A percentile compares a stretch with the other conserved stretches of the same genome.
Evolutionary conservation across 2,329 filamentous ascomycete species (phyloP).

Genomic region (Lecanicillium sp.): DNA sequence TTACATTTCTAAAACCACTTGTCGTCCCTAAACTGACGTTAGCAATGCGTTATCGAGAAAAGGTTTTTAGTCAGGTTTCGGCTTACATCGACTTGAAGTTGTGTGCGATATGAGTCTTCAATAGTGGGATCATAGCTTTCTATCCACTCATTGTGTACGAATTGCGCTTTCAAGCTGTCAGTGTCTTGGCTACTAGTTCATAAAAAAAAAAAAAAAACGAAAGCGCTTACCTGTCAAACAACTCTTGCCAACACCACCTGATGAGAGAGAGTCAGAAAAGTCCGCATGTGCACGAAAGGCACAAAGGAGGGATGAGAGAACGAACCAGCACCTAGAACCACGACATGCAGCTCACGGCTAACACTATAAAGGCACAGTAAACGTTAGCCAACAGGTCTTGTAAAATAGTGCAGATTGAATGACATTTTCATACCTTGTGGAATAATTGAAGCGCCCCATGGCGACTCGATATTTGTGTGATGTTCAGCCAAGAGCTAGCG

Average conservation of each 20-base stretch:
- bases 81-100: constrained; percentile 77
- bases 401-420: neutral
- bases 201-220: too few relatives aligned
- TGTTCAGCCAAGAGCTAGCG: too few relatives aligned
- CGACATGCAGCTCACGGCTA: constrained; percentile 74
- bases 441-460: constrained; percentile 8
- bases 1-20: constrained; percentile 86
- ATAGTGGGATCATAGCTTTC: constrained; percentile 78
- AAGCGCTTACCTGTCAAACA: constrained; percentile 83
- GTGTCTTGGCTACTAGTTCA: too few relatives aligned
- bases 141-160: constrained; percentile 91
- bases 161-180: constrained; percentile 66
- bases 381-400: too few relatives aligned
- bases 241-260: constrained; percentile 86
- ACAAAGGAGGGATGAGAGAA: constrained; percentile 15
- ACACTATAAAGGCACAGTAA: too few relatives aligned
- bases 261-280: constrained; percentile 13
- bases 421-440: constrained; percentile 3
- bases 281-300: constrained; percentile 12
- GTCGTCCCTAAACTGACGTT: constrained; percentile 54
- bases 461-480: neutral
- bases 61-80: too few relatives aligned
- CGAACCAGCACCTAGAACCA: constrained; percentile 72
- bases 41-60: constrained; percentile 1
- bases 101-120: constrained; percentile 69